phyloP scores from a whole-genome alignment of 176 grass and related monocot species.

The Zea mays region DNA sequence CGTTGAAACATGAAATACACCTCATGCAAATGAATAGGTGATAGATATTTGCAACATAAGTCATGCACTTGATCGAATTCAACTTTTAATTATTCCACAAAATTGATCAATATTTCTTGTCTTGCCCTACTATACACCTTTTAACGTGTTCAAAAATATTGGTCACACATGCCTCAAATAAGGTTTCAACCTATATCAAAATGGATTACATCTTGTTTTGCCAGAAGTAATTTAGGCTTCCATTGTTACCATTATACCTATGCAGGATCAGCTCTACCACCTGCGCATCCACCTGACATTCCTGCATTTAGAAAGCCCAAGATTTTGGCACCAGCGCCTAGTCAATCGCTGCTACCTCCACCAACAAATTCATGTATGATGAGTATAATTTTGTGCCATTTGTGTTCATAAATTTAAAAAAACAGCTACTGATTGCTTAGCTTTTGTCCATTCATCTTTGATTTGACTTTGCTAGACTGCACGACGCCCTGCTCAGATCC shows the following conservation, averaged over 20 bases:
- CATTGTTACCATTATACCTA: slow-evolving; percentile 25
- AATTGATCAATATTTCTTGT: slow-evolving; percentile 19
- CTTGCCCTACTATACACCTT: slow-evolving; percentile 5
- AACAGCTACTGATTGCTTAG: slow-evolving; percentile 8
- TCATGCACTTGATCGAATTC: slow-evolving; percentile 33
- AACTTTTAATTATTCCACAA: slow-evolving; percentile 33
- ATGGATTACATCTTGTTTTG: slow-evolving; percentile 27
- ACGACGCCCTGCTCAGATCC: slow-evolving; percentile 58
- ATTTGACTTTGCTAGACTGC: slow-evolving; percentile 68
- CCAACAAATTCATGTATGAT: slow-evolving; percentile 70
- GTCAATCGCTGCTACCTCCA: slow-evolving; percentile 55
- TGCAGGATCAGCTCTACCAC: slow-evolving; percentile 56
- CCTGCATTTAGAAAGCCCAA: slow-evolving; percentile 43
- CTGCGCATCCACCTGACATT: slow-evolving; percentile 39
- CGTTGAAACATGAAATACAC: slow-evolving; percentile 22
- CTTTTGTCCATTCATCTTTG: slow-evolving; percentile 27
- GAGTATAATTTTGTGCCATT: slow-evolving; percentile 32
- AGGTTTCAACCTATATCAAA: slow-evolving; percentile 27
- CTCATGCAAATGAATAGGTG: slow-evolving; percentile 19
- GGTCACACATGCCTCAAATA: slow-evolving; percentile 37
- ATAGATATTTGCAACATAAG: background rate
- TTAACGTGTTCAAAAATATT: slow-evolving; percentile 19
- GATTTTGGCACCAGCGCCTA: slow-evolving; percentile 49
- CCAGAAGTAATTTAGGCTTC: slow-evolving; percentile 5
- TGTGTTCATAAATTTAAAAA: slow-evolving; percentile 25